Evolutionary conservation across 106 monocot species (phyloP), one percentile per base, ranked within the genome.

Genomic region (Amphibolis antarctica): DNA sequence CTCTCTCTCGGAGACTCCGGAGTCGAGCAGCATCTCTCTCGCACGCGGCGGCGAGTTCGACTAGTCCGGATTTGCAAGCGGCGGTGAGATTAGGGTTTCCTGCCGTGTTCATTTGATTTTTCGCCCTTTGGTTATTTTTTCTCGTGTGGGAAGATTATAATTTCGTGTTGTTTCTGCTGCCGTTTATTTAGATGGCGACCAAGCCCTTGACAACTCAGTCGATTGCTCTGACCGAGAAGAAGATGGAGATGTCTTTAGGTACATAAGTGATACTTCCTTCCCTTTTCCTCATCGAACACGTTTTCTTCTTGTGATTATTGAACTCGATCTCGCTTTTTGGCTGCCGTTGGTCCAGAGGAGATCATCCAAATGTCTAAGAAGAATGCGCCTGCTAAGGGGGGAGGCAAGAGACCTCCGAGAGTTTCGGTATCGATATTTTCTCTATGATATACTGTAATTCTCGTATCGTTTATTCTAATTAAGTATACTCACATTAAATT

Each of bases 351-450:
- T n/a, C n/a, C 53, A 96, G 94, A 96, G 66, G 94, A 96, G 61
- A 96, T 96, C 65, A 96, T 96, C 44, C 83, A 86, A 65, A 96
- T 96, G 89, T 83, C 89, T 1, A 89, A 86, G 85, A 86, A 86
- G 69, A 68, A 62, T 52, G 60, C n/a, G n/a, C n/a, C n/a, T n/a
- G n/a, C n/a, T n/a, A n/a, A 31, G 43, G 53, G 46, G 15, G 79
- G 75, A 55, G 89, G 74, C 31, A 83, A 74, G 53, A 80, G 66
- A 66, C 66, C 81, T 60, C 72, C 79, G 20, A 83, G 89, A 54
- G 46, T 63, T 20, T 77, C 81, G 48, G 94, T 96, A 70, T 77
- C 25, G 17, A 13, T 57, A 30, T 23, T 21, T 43, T 30, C 42
- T 56, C 61, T 12, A 12, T 23, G 5, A 27, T 26, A 10, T 42